Evolutionary conservation across 495 filamentous ascomycete species (phyloP), one percentile per base, ranked within the genome.

Genomic region (Aspergillus hancockii): DNA sequence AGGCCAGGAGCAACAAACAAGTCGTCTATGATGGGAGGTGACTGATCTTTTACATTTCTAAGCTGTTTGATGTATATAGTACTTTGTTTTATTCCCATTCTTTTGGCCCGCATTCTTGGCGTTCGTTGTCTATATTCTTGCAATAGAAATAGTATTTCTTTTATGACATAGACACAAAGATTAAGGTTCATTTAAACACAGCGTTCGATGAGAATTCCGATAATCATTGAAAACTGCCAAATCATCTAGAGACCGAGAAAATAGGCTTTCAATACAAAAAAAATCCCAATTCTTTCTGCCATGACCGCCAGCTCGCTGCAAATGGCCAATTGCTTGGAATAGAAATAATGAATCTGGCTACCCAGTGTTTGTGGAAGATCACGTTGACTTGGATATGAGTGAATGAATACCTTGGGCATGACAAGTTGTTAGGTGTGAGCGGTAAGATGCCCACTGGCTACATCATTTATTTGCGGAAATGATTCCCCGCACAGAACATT

Each of bases 1-100:
- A 46, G 75, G 75, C 31, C 75, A 77, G 62, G 73, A 72, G 49
- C 64, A 70, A 38, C 68, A 72, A 54, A 61, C 62, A 43, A 78
- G 75, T 67, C 76, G 74, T 49, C 71, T 79, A 59, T 79, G 63
- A 69, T 38, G 0, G 10, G 7, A 0, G 8, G 23, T 49, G 30
- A 23, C 45, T 60, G 4, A 57, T 2, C 41, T 21, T 53, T 58
- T 38, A 49, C 49, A 53, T 46, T 28, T 62, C 47, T 49, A 36
- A 13, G 16, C 12, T 10, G 40, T 46, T 52, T 59, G 52, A 66
- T 67, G 64, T 67, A 68, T 55, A 60, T 66, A 58, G 55, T 49
- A 41, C 54, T 66, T 55, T 32, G 43, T 55, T 41, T 68, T 62
- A 65, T 62, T 59, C 68, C 67, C 62, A 55, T 55, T 66, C 57